Conservation (phyloP, 257 asterid species). For the Scutellaria minor region DNA sequence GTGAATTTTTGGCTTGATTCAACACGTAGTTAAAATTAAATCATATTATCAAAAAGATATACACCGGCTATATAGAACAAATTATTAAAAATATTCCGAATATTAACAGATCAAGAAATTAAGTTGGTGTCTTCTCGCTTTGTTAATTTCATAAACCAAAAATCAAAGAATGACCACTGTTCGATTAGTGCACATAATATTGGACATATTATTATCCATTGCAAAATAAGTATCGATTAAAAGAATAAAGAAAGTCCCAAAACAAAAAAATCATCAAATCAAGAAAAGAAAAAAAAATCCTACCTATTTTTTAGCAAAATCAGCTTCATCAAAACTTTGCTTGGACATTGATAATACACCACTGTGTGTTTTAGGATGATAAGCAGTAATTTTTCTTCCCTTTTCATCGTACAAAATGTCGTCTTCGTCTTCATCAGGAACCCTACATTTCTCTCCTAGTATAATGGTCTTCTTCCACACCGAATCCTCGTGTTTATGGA, state of each 20-base stretch:
- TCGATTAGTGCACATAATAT: no score
- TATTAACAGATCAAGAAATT: no score
- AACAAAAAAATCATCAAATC: no score
- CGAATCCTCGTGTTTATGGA: conserved; percentile 70
- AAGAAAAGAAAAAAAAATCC: background rate
- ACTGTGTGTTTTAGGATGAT: conserved; percentile 54
- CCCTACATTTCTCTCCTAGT: conserved; percentile 81
- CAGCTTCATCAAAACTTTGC: conserved; percentile 14
- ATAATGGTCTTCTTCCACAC: conserved; percentile 91
- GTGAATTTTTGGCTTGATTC: no score
- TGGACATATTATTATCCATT: no score
- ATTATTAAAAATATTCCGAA: no score
- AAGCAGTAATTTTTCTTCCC: conserved; percentile 61
- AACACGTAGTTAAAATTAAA: no score
- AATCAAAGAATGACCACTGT: no score
- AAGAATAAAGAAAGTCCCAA: background rate
- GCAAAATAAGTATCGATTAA: no score
- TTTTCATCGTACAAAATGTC: conserved; percentile 64
- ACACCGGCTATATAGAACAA: no score
- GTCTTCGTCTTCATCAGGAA: conserved; percentile 64
- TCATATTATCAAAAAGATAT: background rate
- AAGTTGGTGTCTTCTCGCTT: no score
- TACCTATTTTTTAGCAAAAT: conserved; percentile 2
- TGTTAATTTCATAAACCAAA: no score
- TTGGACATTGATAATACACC: conserved; percentile 36